A percentile compares a stretch with the other conserved stretches of the same genome.
Evolutionary conservation across 352 stramenopile genomes (phyloP).

Genomic region (Globisporangium recalcitrans): DNA sequence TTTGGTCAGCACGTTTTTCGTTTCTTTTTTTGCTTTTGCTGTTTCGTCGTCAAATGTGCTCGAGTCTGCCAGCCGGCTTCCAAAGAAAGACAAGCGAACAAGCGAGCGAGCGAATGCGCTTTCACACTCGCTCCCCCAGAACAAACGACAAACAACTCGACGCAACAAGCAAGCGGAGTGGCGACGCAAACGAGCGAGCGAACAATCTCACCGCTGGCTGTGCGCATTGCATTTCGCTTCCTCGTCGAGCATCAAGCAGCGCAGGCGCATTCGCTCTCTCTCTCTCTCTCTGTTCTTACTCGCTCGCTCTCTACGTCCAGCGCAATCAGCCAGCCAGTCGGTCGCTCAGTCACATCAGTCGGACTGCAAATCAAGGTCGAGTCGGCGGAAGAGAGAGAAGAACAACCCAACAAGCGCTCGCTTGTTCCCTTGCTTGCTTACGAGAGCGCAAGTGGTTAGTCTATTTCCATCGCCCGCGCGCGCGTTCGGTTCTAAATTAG

Average conservation of each 20-base stretch:
- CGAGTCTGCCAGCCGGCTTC: too few relatives aligned
- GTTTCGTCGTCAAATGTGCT: background rate
- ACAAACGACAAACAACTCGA: background rate
- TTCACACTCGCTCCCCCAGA: conserved; percentile 1
- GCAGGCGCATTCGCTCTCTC: background rate
- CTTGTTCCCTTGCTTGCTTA: background rate
- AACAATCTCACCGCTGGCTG: background rate
- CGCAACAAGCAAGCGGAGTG: background rate
- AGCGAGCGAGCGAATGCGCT: too few relatives aligned
- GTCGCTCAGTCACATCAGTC: background rate
- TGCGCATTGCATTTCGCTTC: conserved; percentile 3
- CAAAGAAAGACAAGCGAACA: background rate
- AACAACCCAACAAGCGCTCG: background rate
- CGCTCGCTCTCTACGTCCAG: conserved; percentile 1
- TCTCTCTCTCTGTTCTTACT: too few relatives aligned
- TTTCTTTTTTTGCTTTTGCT: background rate
- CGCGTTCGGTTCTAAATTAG: background rate
- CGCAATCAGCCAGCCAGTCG: background rate
- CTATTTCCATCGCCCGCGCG: conserved; percentile 1
- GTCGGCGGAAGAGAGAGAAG: conserved; percentile 6
- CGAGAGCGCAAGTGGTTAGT: background rate
- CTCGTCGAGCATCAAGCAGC: conserved; percentile 4
- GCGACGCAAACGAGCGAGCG: background rate
- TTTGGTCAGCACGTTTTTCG: background rate
- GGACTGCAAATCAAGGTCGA: background rate